Base-by-base conservation (phyloP, 2,329 filamentous ascomycete species). In the Daldinia sp. region DNA sequence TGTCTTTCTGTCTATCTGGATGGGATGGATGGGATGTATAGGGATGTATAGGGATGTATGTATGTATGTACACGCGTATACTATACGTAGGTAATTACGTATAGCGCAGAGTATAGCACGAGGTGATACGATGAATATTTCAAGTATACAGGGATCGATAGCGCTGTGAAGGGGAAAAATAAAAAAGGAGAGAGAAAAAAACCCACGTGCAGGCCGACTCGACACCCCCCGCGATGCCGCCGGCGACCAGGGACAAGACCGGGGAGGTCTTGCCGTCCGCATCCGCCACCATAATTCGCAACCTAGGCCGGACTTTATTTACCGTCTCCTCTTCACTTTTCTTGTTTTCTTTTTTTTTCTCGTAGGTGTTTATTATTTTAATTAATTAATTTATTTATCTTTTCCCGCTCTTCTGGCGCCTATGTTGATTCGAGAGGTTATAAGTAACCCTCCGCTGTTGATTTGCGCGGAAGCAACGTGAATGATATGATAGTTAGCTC, bases 171-270 rank as follows among this genome's bases (percentile, higher is more conserved):
- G 19, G 23, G 25, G 9, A 9, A 19, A 11, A 39, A 37, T 15
- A n/a, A 29, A 13, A 39, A 15, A 4, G 7, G 5, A 4, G 23
- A 25, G 34, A 21, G 21, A 25, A 25, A 17, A 30, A 34, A 27
- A 58, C 55, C n/a, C 21, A 59, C 35, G 74, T 75, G 66, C 72
- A 74, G 13, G 73, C 72, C 4, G 74, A 71, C 53, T 75, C 73
- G 50, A 75, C 63, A 35, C 73, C 74, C 25, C 74, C 74, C 32
- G 74, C 74, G 35, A 74, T 73, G 15, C 74, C 74, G 51, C 74
- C 74, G 48, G 72, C 73, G 13, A 68, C 64, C 17, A 75, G 67
- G 21, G 74, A 63, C 34, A 75, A 67, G 15, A 69, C 61, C 30
- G 72, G 71, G 32, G 72, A 68, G 8, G 71, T 60, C 61, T 71